Conservation (phyloP, 768 basidiomycete genomes). For the Boletus tylopilopsis region DNA sequence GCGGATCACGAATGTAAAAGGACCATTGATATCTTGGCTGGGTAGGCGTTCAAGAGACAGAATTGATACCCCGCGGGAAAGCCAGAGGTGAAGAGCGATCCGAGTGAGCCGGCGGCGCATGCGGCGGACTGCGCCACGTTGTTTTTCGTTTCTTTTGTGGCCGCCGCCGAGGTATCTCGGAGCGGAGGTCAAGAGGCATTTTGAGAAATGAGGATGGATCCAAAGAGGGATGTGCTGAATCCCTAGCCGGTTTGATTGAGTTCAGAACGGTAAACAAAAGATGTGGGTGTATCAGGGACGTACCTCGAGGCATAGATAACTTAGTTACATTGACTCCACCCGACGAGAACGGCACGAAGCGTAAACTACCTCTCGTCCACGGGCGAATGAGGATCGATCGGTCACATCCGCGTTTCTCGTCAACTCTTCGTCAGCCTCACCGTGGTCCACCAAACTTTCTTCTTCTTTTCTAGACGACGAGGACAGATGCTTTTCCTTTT, state of each 20-base stretch:
- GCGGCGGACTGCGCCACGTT: conserved; percentile 16
- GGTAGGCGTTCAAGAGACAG: conserved; percentile 44
- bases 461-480: neutral
- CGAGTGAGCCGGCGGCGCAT: conserved; percentile 51
- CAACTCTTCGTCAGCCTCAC: neutral
- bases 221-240: conserved; percentile 61
- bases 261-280: neutral
- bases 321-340: conserved; percentile 57
- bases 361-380: conserved; percentile 47
- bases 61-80: conserved; percentile 61
- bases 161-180: conserved; percentile 48
- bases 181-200: conserved; percentile 47
- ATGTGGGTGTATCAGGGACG: neutral
- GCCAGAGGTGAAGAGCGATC: conserved; percentile 56
- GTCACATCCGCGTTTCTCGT: conserved; percentile 37
- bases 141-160: conserved; percentile 63
- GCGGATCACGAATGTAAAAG: conserved; percentile 52
- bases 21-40: conserved; percentile 47
- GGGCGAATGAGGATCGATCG: conserved; percentile 43
- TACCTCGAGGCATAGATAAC: conserved; percentile 58
- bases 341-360: conserved; percentile 45
- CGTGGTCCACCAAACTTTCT: neutral
- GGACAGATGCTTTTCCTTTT: neutral
- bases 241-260: conserved; percentile 51
- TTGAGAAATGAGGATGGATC: conserved; percentile 45